Percentiles rank a stretch among this genome's conserved stretches.
Evolutionary conservation across 305 asterid species (phyloP).

Genomic region (Withania somnifera): DNA sequence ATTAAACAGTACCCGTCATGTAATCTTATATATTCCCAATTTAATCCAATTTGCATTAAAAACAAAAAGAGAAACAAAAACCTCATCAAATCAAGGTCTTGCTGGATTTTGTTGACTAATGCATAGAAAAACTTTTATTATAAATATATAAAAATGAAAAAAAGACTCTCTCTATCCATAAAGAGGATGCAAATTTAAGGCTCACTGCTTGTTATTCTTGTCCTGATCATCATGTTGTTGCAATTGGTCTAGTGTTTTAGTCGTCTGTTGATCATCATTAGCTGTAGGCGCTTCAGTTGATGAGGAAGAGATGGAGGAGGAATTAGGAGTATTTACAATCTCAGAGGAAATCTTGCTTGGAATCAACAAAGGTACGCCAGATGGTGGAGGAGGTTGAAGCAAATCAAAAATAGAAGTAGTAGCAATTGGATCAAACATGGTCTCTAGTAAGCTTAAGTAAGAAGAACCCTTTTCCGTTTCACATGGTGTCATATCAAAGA

Average conservation of each 20-base stretch:
- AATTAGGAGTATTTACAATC: conserved; percentile 48
- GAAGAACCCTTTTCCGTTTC: conserved; percentile 9
- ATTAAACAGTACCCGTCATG: background rate
- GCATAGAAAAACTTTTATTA: background rate
- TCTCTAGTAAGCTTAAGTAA: conserved; percentile 27
- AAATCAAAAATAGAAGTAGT: conserved; percentile 37
- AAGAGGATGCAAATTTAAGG: background rate
- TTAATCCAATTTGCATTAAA: background rate
- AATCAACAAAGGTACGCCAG: background rate
- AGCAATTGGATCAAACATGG: conserved; percentile 18
- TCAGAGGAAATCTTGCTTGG: no score
- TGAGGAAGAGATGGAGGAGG: conserved; percentile 59
- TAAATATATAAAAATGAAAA: no score
- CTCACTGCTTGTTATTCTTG: conserved; percentile 42
- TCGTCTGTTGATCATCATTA: conserved; percentile 24
- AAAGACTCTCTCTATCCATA: background rate
- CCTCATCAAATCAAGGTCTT: background rate
- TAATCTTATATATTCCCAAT: background rate
- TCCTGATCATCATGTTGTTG: conserved; percentile 24
- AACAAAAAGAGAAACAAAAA: background rate
- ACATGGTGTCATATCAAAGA: conserved; percentile 8
- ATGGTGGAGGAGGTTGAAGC: conserved; percentile 14
- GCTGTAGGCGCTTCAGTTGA: conserved; percentile 41
- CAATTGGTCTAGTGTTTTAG: conserved; percentile 13
- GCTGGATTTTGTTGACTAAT: background rate